Base-by-base conservation (phyloP, 2,329 filamentous ascomycete genomes). In the Balansia obtecta region DNA sequence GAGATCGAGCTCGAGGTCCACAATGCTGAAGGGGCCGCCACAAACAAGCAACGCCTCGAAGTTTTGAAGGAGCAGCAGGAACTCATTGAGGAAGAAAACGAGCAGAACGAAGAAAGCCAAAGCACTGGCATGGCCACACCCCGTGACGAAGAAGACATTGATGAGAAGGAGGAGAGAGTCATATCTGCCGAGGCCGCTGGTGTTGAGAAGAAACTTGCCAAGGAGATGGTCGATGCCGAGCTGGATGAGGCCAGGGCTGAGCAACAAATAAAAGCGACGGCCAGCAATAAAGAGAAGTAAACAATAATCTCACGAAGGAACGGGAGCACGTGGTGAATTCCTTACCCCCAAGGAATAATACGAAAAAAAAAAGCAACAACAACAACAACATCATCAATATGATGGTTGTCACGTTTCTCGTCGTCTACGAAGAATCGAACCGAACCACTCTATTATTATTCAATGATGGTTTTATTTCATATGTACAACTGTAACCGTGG, bases 1-100 rank as follows among this genome's bases (percentile, higher is more conserved):
- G 93, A 98, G 74, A 96, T 98, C 56, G 93, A 97, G 70, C 85
- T 98, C 33, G 93, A 98, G 72, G 89, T 98, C 10, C 88, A 96
- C 76, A 95, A 85, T 54, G 90, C 91, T 46, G 93, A 98, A 71
- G 93, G 93, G 54, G 91, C 90, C 11, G 93, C 93, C 22, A 98
- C 93, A 57, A 98, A 98, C 80, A 96, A 94, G 78, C 93, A 97
- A 75, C 86, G 93, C 66, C 85, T 98, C 41, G 93, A 98, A 73
- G 93, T 98, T 15, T 79, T 98, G 64, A 94, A 89, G 78, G 93
- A 98, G 73, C 93, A 98, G 73, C 87, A 98, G 68, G 93, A 96
- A 66, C 81, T 98, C 55, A 98, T 98, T 52, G 85, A 95, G 56
- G 93, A 98, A 65, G 93, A 98, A 74, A 94, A 91, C 56, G 80